These are phyloP conservation scores for Fusarium drepaniforme DNA, from an alignment of 2,329 filamentous ascomycete genomes.

Conservation along the genomic window DNA sequence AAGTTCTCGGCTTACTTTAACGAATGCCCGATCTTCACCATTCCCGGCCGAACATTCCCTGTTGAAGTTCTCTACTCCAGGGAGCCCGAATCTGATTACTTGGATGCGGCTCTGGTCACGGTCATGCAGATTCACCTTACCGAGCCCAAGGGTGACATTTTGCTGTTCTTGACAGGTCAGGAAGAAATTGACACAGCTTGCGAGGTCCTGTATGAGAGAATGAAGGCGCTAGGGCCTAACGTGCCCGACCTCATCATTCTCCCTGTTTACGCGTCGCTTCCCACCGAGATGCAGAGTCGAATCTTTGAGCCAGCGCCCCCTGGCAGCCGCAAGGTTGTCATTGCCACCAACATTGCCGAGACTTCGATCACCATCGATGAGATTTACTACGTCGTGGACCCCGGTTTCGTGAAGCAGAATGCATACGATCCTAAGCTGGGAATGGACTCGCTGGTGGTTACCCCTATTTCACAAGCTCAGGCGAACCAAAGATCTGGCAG, in stretches of 20 bases:
- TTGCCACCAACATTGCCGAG: constrained; percentile 98
- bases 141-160: constrained; percentile 91
- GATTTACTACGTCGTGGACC: constrained; percentile 97
- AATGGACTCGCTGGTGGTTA: constrained; percentile 97
- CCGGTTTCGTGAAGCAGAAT: constrained; percentile 97
- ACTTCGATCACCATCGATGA: constrained; percentile 98
- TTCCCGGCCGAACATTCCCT: constrained; percentile 93
- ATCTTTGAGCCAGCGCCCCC: constrained; percentile 95
- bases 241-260: constrained; percentile 94
- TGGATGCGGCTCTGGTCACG: constrained; percentile 93
- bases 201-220: constrained; percentile 92
- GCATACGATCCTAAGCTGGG: constrained; percentile 97
- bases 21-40: constrained; percentile 95
- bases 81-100: constrained; percentile 95
- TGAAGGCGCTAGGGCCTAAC: constrained; percentile 92
- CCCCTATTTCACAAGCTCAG: constrained; percentile 95
- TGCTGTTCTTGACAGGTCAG: constrained; percentile 97
- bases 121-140: constrained; percentile 98
- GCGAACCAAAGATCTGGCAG: constrained; percentile 94
- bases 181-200: constrained; percentile 98
- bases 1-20: constrained; percentile 98
- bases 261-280: constrained; percentile 95
- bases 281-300: constrained; percentile 90
- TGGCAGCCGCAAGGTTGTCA: constrained; percentile 91
- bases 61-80: constrained; percentile 96